phyloP scores from a whole-genome alignment of 331 rosid genomes.

The Stylosanthes scabra region DNA sequence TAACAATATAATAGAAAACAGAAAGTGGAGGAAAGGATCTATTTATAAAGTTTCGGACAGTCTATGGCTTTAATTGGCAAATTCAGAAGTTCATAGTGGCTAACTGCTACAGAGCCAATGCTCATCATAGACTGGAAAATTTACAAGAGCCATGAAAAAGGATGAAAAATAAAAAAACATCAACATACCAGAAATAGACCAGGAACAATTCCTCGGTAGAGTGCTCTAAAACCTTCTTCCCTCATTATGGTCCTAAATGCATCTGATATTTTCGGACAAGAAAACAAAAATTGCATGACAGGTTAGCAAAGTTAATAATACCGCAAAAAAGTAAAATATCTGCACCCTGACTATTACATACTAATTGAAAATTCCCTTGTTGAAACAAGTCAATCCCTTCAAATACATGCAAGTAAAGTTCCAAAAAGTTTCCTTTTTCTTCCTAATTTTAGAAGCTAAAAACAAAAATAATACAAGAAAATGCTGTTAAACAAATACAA shows the following conservation, averaged over 20 bases:
- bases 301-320: slow-evolving; percentile 34
- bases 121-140: slow-evolving; percentile 5
- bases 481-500: slow-evolving; percentile 9
- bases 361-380: slow-evolving; percentile 23
- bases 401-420: slow-evolving; percentile 23
- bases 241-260: slow-evolving; percentile 86
- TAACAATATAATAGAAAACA: slow-evolving; percentile 2
- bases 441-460: neutral
- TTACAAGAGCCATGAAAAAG: neutral
- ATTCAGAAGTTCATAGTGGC: neutral
- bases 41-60: no score
- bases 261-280: slow-evolving; percentile 57
- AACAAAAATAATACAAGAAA: slow-evolving; percentile 15
- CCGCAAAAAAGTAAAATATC: slow-evolving; percentile 25
- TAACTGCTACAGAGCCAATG: neutral
- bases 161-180: slow-evolving; percentile 32
- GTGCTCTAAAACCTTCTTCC: slow-evolving; percentile 85
- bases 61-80: neutral
- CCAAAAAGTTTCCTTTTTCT: neutral
- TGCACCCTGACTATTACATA: neutral
- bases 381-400: no score
- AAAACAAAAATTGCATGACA: neutral
- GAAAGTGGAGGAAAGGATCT: neutral
- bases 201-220: slow-evolving; percentile 79
- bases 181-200: slow-evolving; percentile 77